Evolutionary conservation across 2,329 filamentous ascomycete species (phyloP).

Genomic region (Delphinella strobiligena): DNA sequence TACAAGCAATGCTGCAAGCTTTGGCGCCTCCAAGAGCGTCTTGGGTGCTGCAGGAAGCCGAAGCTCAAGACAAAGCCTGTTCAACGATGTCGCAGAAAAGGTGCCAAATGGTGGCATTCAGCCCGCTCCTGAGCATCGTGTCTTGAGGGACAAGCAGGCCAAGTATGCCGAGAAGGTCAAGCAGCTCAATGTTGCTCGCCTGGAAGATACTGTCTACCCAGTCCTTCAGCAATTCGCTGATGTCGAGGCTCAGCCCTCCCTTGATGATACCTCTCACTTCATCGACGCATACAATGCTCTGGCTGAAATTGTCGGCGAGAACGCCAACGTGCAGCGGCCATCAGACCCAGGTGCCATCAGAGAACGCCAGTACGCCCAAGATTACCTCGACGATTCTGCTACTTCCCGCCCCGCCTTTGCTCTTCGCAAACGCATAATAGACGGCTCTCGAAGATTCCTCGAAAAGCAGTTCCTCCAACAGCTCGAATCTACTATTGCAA

Average conservation of each 20-base stretch:
- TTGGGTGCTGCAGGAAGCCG: slow-evolving; percentile 65
- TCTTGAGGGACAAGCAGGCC: slow-evolving; percentile 71
- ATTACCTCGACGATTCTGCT: slow-evolving; percentile 64
- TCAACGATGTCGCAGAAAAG: slow-evolving; percentile 34
- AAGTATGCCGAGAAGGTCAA: slow-evolving; percentile 71
- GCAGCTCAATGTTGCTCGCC: slow-evolving; percentile 60
- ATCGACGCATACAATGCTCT: slow-evolving; percentile 74
- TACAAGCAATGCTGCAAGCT: slow-evolving; percentile 37
- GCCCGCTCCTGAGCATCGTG: slow-evolving; percentile 55
- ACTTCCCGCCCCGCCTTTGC: slow-evolving; percentile 52
- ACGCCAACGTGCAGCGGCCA: slow-evolving; percentile 45
- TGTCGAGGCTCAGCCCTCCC: slow-evolving; percentile 58
- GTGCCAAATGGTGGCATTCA: slow-evolving; percentile 33
- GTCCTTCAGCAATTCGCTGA: slow-evolving; percentile 64
- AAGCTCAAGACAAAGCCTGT: slow-evolving; percentile 19
- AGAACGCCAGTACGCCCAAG: slow-evolving; percentile 63
- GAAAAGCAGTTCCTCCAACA: slow-evolving; percentile 71
- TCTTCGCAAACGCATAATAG: slow-evolving; percentile 67
- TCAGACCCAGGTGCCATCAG: slow-evolving; percentile 53
- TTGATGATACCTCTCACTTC: slow-evolving; percentile 50
- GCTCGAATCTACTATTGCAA: slow-evolving; percentile 64
- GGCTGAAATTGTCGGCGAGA: slow-evolving; percentile 66
- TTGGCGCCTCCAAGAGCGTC: slow-evolving; percentile 67
- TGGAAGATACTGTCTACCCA: slow-evolving; percentile 56
- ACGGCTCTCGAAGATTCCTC: slow-evolving; percentile 66